Evolutionary conservation across 139 green algal species (phyloP).

Genomic region (Haematococcus lacustris): DNA sequence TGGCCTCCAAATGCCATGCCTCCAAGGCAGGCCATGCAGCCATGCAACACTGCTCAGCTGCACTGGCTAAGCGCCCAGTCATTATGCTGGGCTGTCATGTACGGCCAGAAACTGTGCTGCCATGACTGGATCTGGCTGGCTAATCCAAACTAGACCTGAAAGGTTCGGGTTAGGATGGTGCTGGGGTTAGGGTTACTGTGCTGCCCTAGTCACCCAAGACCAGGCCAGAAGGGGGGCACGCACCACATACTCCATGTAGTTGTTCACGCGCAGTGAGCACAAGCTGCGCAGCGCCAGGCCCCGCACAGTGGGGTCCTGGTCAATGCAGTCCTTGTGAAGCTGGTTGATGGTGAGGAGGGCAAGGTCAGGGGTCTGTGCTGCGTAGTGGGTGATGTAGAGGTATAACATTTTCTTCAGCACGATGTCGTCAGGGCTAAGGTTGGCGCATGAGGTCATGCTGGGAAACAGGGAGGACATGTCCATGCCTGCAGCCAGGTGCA

Average conservation of each 20-base stretch:
- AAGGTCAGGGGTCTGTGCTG: slow-evolving; percentile 69
- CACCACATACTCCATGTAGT: slow-evolving; percentile 95
- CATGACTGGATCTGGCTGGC: too few species aligned
- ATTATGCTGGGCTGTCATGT: too few species aligned
- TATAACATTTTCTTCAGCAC: slow-evolving; percentile 98
- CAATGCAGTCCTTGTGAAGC: slow-evolving; percentile 77
- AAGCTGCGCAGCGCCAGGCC: slow-evolving; percentile 88
- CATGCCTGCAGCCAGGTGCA: slow-evolving; percentile 73
- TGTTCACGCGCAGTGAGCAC: slow-evolving; percentile 79
- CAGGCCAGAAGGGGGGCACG: slow-evolving; percentile 1
- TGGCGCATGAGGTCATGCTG: slow-evolving; percentile 57
- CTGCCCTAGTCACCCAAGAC: not conserved
- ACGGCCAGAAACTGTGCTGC: too few species aligned
- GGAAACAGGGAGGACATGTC: slow-evolving; percentile 89
- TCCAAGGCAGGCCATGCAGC: too few species aligned
- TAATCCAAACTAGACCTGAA: not conserved
- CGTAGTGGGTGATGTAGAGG: slow-evolving; percentile 83
- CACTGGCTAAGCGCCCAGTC: too few species aligned
- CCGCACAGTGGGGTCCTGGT: slow-evolving; percentile 87
- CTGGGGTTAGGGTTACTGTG: not conserved
- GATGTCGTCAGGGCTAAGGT: slow-evolving; percentile 66
- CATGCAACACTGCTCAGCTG: too few species aligned
- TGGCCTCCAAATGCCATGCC: too few species aligned
- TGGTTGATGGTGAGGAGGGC: slow-evolving; percentile 83
- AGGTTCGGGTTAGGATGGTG: not conserved